Evolutionary conservation across 495 filamentous ascomycete species (phyloP), one percentile per base, ranked within the genome.

Genomic region (Pseudomonodictys pantanalensis): DNA sequence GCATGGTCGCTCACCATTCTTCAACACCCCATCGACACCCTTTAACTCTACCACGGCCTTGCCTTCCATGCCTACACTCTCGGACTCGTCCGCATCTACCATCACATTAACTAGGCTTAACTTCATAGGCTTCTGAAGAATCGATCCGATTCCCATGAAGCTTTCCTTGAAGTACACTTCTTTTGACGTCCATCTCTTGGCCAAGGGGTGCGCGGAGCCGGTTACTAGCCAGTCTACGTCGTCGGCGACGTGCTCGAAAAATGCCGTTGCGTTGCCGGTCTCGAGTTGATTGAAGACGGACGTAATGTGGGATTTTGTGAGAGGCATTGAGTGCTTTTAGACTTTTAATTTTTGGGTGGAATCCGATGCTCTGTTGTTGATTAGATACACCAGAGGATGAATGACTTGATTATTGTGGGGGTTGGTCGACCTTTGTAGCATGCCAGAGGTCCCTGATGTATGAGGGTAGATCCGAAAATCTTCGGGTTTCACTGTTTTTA

Each of bases 191-290:
- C 30, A 39, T 18, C 28, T 29, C 18, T 20, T 10, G 5, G 49
- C 49, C 29, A 52, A 38, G 15, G 49, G 49, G 20, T 52, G 49
- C 29, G 29, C 17, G 9, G 12, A 12, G 3, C 49, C 49, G 32
- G 49, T 52, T 15, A 52, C 49, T 7, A 52, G 30, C 49, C 49
- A 52, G 23, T 52, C 49, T 1, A 52, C 49, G 28, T 52, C n/a
- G 32, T 52, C 49, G 32, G 24, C 33, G 22, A 52, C 49, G 12
- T 52, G 15, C 2, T 12, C 20, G 20, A 52, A 52, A 32, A 39
- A 52, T 35, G 32, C 32, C 8, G 8, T 35, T 35, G 32, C 7
- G 32, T 35, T 35, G 8, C 32, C 32, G 15, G 7, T 15, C 15
- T 7, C 15, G 15, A 35, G 32, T 7, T 35, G 7, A 7, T 15